Base-by-base conservation (phyloP, 73 alveolate species). In the Paramecium pentaurelia region DNA sequence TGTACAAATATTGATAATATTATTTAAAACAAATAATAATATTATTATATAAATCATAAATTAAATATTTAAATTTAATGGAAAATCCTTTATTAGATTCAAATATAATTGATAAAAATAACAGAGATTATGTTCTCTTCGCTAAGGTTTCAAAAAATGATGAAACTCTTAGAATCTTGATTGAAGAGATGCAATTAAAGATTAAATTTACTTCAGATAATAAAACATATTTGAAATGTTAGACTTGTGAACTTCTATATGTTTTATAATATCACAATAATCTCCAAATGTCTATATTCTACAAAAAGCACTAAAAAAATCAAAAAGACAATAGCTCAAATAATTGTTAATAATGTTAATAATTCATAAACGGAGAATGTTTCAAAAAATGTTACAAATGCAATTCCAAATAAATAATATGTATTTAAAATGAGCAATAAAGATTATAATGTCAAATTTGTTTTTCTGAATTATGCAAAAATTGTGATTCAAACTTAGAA, bases 1-100 rank as follows among this genome's bases (percentile, higher is more conserved):
- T 54, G 70, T 54, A 54, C 70, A 16, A 28, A 9, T 14, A 64
- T 28, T 32, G 22, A 64, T 64, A 64, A 64, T 64, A 64, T 64
- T 64, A 64, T 64, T 64, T 34, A 64, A 64, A 64, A 64, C 84
- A 42, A 11, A 64, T 64, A 64, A 64, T 64, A 64, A 64, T 64
- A 64, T 64, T 64, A 64, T 64, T 64, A 64, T 64, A 20, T 42
- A 64, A 64, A 64, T 64, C 84, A 64, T 64, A 3, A 64, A 64
- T 64, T 64, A 64, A 64, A 64, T 64, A 64, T 64, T 64, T 64
- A 34, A 64, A 64, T 64, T 64, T 32, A 64, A 64, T 64, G 84
- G 84, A 64, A 64, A 64, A 34, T 34, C 84, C 84, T 12, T 64
- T 64, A 28, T 34, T 64, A 64, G 47, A 64, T 34, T 64, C 51